Percentiles rank a stretch among this genome's conserved stretches.
phyloP scores from a whole-genome alignment of 148 eudicot genomes.

The Camellia granthamiana region DNA sequence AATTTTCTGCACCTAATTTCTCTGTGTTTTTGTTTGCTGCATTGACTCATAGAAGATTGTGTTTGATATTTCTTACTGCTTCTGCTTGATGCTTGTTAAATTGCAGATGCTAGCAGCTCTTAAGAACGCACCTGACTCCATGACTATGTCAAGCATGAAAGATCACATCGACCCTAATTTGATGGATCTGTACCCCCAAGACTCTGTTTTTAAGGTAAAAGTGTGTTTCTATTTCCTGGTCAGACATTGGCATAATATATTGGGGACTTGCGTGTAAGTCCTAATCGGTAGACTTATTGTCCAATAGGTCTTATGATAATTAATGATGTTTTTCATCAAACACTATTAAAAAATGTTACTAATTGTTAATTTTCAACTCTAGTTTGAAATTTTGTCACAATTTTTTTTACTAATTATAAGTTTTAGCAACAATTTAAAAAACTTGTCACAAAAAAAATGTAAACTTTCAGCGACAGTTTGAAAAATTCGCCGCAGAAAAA shows the following conservation, averaged over 20 bases:
- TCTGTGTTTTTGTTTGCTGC: neutral
- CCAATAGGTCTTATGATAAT: no score
- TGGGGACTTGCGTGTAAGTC: no score
- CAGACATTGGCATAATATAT: neutral
- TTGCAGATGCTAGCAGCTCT: conserved; percentile 87
- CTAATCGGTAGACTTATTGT: no score
- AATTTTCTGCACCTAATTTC: neutral
- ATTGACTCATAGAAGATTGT: neutral
- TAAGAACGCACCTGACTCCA: conserved; percentile 75
- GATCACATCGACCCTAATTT: conserved; percentile 72
- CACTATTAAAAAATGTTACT: no score
- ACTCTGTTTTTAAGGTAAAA: conserved; percentile 87
- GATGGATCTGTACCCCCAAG: conserved; percentile 91
- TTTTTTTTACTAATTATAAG: no score
- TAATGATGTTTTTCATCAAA: no score
- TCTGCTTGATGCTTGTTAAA: conserved; percentile 16
- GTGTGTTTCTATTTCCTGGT: neutral
- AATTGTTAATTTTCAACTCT: no score
- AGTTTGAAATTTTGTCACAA: no score
- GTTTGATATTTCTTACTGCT: neutral
- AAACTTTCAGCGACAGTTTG: no score
- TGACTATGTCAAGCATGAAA: conserved; percentile 72
- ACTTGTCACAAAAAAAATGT: no score
- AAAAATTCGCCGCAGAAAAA: no score
- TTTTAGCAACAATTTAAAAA: no score